Evolutionary conservation across 768 basidiomycete genomes (phyloP).

Genomic region (Pleurotus giganteus): DNA sequence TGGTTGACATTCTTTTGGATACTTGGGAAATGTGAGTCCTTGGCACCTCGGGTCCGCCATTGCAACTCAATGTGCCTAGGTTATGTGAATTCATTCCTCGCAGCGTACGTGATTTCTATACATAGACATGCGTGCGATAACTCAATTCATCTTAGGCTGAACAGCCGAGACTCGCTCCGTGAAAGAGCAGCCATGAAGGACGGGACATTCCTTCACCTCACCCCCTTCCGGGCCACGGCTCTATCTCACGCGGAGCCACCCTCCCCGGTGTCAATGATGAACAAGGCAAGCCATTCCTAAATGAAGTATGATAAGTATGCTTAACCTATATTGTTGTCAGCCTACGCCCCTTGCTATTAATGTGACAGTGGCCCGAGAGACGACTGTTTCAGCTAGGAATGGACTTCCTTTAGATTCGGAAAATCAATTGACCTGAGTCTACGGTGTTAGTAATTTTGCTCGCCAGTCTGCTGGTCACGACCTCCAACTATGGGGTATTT

Average conservation of each 20-base stretch:
- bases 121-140: neutral
- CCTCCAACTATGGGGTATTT: too few relatives aligned
- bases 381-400: too few relatives aligned
- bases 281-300: neutral
- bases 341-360: neutral
- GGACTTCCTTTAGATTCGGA: too few relatives aligned
- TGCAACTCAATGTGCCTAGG: constrained; percentile 25
- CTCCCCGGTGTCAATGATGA: constrained; percentile 2
- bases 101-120: constrained; percentile 35
- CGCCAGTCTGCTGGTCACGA: too few relatives aligned
- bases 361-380: too few relatives aligned
- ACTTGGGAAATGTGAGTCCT: constrained; percentile 44
- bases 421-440: too few relatives aligned
- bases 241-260: constrained; percentile 16
- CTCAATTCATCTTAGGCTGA: constrained; percentile 30
- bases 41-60: constrained; percentile 1
- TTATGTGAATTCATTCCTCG: constrained; percentile 52
- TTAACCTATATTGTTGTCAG: too few relatives aligned
- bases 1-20: constrained; percentile 53
- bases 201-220: constrained; percentile 34
- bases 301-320: neutral
- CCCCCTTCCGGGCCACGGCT: constrained; percentile 22
- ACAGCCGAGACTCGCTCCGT: constrained; percentile 45
- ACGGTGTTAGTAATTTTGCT: too few relatives aligned
- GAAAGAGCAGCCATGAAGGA: constrained; percentile 32